Percentiles rank a stretch among this genome's conserved stretches.
phyloP scores from a whole-genome alignment of 257 asterid species.

The Anisodus tanguticus region DNA sequence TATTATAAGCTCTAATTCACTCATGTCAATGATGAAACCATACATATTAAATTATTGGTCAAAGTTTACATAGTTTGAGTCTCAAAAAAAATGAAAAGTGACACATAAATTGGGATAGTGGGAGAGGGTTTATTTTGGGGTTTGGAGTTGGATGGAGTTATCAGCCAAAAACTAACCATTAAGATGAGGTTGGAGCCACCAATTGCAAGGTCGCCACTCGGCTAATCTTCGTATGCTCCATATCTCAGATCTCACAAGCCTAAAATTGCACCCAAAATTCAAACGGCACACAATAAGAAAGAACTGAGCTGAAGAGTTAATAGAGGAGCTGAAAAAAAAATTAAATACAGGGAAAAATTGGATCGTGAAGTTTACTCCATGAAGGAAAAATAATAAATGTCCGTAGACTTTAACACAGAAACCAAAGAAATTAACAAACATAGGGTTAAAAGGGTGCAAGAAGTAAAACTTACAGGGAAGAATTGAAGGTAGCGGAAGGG shows the following conservation, averaged over 20 bases:
- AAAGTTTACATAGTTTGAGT: no score
- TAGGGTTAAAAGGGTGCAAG: background rate
- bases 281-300: background rate
- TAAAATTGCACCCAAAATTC: conserved; percentile 34
- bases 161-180: conserved; percentile 53
- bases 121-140: background rate
- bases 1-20: no score
- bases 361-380: background rate
- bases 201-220: conserved; percentile 93
- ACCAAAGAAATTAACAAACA: background rate
- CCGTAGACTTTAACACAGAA: background rate
- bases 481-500: conserved; percentile 31
- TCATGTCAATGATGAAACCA: no score
- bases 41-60: no score
- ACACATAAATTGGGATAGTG: no score
- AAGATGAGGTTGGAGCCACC: conserved; percentile 80
- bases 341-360: conserved; percentile 13
- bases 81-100: no score
- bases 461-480: conserved; percentile 54
- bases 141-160: background rate
- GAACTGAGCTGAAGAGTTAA: background rate
- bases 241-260: conserved; percentile 67
- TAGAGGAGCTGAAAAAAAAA: background rate
- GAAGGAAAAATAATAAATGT: background rate
- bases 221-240: conserved; percentile 76